Base-by-base conservation (phyloP, 768 basidiomycete genomes). In the Pisolithus marmoratus region DNA sequence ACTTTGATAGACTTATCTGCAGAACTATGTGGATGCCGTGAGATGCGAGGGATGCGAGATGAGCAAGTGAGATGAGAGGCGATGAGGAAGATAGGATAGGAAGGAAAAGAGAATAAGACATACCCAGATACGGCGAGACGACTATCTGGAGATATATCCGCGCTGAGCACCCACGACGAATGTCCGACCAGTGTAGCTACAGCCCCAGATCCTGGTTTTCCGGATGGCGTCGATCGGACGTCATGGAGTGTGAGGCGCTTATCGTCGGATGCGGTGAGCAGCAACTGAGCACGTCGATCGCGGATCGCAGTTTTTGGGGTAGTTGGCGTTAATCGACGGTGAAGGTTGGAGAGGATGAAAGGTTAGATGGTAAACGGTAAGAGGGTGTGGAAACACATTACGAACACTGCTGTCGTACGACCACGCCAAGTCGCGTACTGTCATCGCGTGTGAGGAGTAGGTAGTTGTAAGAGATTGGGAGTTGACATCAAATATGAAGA, bases 221-320 rank as follows among this genome's bases (percentile, higher is more conserved):
- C 74, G 4, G 81, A 75, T 5, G 78, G 59, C 1, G 84, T 74
- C n/a, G 78, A 75, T 50, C 94, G 84, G 15, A 94, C 88, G 63
- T 97, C 94, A 66, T 95, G 91, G 45, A 95, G 70, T 49, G 92
- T 84, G 53, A 97, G 84, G 17, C 90, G 82, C 66, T 91, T 92
- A 70, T 95, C 94, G 65, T 97, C 94, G 3, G 92, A 94, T 2
- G 87, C 94, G 38, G 90, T 93, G 48, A 94, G 73, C 3, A 97
- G 76, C 48, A 91, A 77, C 93, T 96, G 12, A 14, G n/a, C n/a
- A n/a, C n/a, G n/a, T 11, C 12, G 34, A 48, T 41, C 24, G 38
- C 38, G 54, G 40, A 55, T 29, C 34, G 17, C 48, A n/a, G n/a
- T n/a, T n/a, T n/a, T n/a, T n/a, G 23, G 24, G 4, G 15, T 5